Evolutionary conservation across 768 basidiomycete species (phyloP), one percentile per base, ranked within the genome.

Genomic region (Kwoniella newhampshirensis): DNA sequence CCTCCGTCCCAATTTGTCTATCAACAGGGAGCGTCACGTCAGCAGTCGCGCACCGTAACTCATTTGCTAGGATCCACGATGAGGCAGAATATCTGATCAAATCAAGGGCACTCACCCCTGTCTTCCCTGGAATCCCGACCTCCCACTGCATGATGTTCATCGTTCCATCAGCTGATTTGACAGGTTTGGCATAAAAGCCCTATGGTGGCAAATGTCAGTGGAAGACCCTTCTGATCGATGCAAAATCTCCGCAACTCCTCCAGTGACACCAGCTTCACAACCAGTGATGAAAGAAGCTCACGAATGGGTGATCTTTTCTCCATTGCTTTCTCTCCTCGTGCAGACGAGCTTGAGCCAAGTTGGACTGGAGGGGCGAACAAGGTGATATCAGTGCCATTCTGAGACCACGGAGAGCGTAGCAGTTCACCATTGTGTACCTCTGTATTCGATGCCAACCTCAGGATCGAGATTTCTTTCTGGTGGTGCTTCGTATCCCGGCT

Each of bases 81-180:
- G n/a, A n/a, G n/a, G n/a, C n/a, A n/a, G n/a, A n/a, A n/a, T n/a
- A n/a, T n/a, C n/a, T n/a, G n/a, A n/a, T n/a, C n/a, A n/a, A n/a
- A n/a, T n/a, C n/a, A n/a, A n/a, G n/a, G n/a, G 25, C 12, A 82
- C 89, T 78, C 77, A 96, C 96, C 58, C 81, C 82, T 46, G 81
- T 62, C 79, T 96, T 98, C 26, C 96, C 96, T 17, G 96, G 96
- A 66, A 99, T 98, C 21, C 96, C 96, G 1, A 96, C 92, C 75
- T 98, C 96, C 96, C 96, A 99, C 75, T 91, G 86, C 84, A 98
- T 85, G 45, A 99, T 81, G 77, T 98, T 93, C 85, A 97, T 86
- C 2, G 91, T 87, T 17, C 94, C 91, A 78, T 99, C 96, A 21
- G 85, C 74, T 18, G 86, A 82, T 78, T 99, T 99, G 42, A 83